Percentiles rank a stretch among this genome's conserved stretches.
These are phyloP conservation scores for Penicillium brevicompactum DNA, from an alignment of 2,329 filamentous ascomycete species.

Conservation along the genomic window DNA sequence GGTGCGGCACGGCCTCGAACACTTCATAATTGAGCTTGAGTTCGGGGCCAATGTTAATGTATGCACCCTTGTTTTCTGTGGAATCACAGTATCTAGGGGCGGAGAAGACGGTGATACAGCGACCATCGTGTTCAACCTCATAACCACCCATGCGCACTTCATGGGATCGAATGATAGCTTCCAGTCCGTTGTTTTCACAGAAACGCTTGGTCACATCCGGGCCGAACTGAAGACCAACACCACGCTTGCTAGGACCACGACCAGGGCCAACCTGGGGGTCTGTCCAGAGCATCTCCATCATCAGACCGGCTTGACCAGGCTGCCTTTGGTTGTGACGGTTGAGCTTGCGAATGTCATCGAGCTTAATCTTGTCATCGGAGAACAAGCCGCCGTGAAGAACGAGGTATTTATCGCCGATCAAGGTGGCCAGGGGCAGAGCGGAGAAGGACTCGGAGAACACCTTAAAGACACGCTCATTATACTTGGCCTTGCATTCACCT, in stretches of 20 bases:
- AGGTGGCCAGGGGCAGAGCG: slow-evolving; percentile 83
- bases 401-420: slow-evolving; percentile 88
- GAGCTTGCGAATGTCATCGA: slow-evolving; percentile 92
- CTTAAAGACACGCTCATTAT: slow-evolving; percentile 94
- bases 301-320: slow-evolving; percentile 87
- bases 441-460: slow-evolving; percentile 98
- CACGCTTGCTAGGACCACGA: slow-evolving; percentile 91
- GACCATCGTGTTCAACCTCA: slow-evolving; percentile 93
- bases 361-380: slow-evolving; percentile 85
- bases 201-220: slow-evolving; percentile 95
- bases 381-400: slow-evolving; percentile 94
- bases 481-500: slow-evolving; percentile 97
- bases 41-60: slow-evolving; percentile 92
- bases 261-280: slow-evolving; percentile 87
- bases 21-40: slow-evolving; percentile 90
- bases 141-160: slow-evolving; percentile 99
- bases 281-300: slow-evolving; percentile 99
- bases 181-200: slow-evolving; percentile 92
- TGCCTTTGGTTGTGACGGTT: slow-evolving; percentile 89
- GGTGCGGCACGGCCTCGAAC: slow-evolving; percentile 96
- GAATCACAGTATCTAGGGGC: slow-evolving; percentile 97
- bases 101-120: slow-evolving; percentile 97
- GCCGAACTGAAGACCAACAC: slow-evolving; percentile 94
- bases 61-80: slow-evolving; percentile 96
- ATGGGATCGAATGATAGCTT: slow-evolving; percentile 94